Conservation (phyloP, 1,139 yeast genomes). For the Geotrichum reessii region DNA sequence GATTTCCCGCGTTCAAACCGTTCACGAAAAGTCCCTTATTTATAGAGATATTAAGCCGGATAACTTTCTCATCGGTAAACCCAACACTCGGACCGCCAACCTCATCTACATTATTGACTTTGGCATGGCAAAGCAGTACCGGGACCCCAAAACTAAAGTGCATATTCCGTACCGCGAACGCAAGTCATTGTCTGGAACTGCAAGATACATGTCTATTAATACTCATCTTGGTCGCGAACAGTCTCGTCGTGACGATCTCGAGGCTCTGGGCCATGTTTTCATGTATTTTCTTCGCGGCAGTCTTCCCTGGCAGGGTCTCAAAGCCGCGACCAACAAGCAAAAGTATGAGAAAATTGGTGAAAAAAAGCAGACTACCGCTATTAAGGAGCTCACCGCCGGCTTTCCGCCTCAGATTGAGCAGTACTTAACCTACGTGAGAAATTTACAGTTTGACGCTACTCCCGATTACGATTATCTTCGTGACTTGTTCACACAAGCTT, state of each 20-base stretch:
- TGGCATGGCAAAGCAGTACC: slow-evolving; percentile 97
- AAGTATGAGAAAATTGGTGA: slow-evolving; percentile 96
- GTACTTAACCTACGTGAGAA: slow-evolving; percentile 76
- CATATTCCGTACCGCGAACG: slow-evolving; percentile 96
- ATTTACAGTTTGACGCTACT: slow-evolving; percentile 81
- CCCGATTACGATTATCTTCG: slow-evolving; percentile 90
- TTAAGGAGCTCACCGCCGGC: slow-evolving; percentile 70
- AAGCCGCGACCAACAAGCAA: slow-evolving; percentile 95
- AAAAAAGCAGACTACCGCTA: slow-evolving; percentile 81
- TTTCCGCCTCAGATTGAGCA: slow-evolving; percentile 84
- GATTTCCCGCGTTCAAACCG: slow-evolving; percentile 79
- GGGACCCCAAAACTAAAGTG: slow-evolving; percentile 90
- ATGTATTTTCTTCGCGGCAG: slow-evolving; percentile 90
- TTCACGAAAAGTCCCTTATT: slow-evolving; percentile 84
- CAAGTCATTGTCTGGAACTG: slow-evolving; percentile 91
- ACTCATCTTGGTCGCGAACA: slow-evolving; percentile 97
- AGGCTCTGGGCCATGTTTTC: slow-evolving; percentile 91
- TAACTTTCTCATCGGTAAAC: slow-evolving; percentile 77
- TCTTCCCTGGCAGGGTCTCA: slow-evolving; percentile 97
- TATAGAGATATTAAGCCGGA: slow-evolving; percentile 96
- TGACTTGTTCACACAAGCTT: slow-evolving; percentile 65
- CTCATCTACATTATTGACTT: slow-evolving; percentile 57
- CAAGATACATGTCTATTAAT: slow-evolving; percentile 95
- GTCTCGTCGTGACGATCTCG: slow-evolving; percentile 91
- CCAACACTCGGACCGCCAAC: slow-evolving; percentile 46